These are phyloP conservation scores for Scutellaria galericulata DNA, from an alignment of 257 asterid genomes.

Conservation along the genomic window DNA sequence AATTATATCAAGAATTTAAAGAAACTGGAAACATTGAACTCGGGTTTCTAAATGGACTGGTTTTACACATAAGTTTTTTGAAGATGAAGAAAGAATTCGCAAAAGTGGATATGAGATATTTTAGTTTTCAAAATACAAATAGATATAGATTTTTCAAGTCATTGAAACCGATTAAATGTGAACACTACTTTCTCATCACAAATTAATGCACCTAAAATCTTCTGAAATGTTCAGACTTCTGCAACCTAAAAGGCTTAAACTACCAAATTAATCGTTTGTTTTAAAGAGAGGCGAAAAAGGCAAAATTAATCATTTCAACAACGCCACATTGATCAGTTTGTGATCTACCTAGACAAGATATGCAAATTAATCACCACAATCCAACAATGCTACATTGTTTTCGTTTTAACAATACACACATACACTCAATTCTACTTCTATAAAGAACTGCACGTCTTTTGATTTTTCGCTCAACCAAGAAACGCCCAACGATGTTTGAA, in stretches of 20 bases:
- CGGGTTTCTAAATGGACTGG: neutral
- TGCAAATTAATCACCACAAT: neutral
- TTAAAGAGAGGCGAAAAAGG: neutral
- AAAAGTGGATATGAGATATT: too few relatives aligned
- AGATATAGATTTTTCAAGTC: too few relatives aligned
- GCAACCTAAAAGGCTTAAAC: neutral
- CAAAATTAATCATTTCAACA: neutral
- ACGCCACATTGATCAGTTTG: neutral
- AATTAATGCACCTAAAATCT: too few relatives aligned
- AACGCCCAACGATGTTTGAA: neutral
- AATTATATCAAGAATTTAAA: constrained; percentile 11
- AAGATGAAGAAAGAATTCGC: neutral
- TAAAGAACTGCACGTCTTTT: neutral
- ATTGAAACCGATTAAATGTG: too few relatives aligned
- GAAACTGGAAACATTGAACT: neutral
- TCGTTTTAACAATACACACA: neutral
- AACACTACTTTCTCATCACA: too few relatives aligned
- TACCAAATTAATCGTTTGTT: neutral
- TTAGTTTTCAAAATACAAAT: too few relatives aligned
- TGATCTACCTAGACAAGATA: constrained; percentile 8
- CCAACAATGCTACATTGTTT: constrained; percentile 5
- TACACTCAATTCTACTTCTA: neutral
- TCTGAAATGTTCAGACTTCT: neutral
- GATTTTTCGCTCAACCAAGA: constrained; percentile 13
- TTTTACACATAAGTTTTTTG: neutral